A percentile compares a stretch with the other conserved stretches of the same genome.
phyloP scores from a whole-genome alignment of 73 alveolate species.

The Tetrahymena borealis region DNA sequence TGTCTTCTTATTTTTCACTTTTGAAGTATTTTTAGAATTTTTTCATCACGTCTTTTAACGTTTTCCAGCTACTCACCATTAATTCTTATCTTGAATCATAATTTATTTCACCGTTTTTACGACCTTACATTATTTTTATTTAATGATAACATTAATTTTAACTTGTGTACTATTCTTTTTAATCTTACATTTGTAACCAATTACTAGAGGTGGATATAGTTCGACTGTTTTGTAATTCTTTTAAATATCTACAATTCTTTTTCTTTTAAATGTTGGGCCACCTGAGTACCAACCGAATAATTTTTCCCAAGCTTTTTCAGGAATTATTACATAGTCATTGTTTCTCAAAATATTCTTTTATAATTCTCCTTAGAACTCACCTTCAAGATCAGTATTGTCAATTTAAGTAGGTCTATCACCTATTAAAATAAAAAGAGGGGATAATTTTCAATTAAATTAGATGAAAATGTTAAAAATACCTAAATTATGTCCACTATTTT shows the following conservation, averaged over 20 bases:
- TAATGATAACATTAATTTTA: not conserved
- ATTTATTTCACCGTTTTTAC: constrained; percentile 21
- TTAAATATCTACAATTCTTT: constrained; percentile 40
- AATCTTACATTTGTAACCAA: constrained; percentile 1
- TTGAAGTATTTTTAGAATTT: constrained; percentile 18
- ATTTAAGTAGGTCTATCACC: constrained; percentile 51
- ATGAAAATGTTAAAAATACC: not conserved
- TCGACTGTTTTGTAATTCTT: constrained; percentile 50
- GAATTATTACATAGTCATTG: constrained; percentile 60
- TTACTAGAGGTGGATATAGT: constrained; percentile 58
- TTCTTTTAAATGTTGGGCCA: constrained; percentile 69
- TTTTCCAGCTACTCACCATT: constrained; percentile 18
- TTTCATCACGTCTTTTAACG: not conserved
- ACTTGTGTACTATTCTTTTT: not conserved
- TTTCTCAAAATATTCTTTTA: constrained; percentile 49
- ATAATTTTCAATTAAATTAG: no score
- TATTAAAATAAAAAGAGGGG: not conserved
- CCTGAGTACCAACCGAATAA: constrained; percentile 75
- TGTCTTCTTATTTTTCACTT: not conserved
- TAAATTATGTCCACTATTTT: not conserved
- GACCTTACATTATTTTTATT: not conserved
- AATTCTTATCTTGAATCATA: not conserved
- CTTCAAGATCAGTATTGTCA: constrained; percentile 65
- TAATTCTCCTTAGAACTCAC: constrained; percentile 59
- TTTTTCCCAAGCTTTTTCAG: constrained; percentile 65